Conservation (phyloP, 805 yeast genomes). For the Lipomyces chichibuensis region DNA sequence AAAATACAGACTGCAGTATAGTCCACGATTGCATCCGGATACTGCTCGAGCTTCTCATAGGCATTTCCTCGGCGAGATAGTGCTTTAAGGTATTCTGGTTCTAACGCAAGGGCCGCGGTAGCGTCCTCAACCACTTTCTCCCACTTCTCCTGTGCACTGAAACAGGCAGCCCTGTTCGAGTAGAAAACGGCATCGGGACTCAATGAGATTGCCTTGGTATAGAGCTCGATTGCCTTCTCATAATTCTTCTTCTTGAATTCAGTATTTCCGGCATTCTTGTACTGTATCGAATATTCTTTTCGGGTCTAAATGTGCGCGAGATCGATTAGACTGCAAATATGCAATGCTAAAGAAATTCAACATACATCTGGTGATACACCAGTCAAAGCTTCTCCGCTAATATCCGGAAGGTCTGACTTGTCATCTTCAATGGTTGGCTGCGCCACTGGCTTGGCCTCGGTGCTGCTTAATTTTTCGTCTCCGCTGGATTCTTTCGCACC, state of each 20-base stretch:
- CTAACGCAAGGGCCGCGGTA: constrained; percentile 77
- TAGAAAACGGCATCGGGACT: constrained; percentile 79
- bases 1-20: constrained; percentile 83
- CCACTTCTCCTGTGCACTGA: constrained; percentile 75
- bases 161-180: constrained; percentile 96
- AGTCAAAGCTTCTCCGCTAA: constrained; percentile 37
- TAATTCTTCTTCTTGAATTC: constrained; percentile 71
- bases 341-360: neutral
- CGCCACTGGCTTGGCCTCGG: constrained; percentile 8
- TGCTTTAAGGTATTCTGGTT: constrained; percentile 91
- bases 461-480: neutral
- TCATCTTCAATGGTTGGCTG: constrained; percentile 10
- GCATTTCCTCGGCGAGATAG: constrained; percentile 91
- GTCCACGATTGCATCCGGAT: constrained; percentile 86
- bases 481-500: constrained; percentile 5
- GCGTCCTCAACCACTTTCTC: constrained; percentile 88
- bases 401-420: constrained; percentile 20
- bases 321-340: neutral
- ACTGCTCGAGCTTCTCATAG: constrained; percentile 76
- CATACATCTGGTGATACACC: constrained; percentile 50
- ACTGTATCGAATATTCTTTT: constrained; percentile 62
- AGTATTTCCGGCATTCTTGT: constrained; percentile 89
- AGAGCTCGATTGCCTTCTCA: constrained; percentile 75
- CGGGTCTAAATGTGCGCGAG: constrained; percentile 37
- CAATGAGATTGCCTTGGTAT: constrained; percentile 75